These are phyloP conservation scores for Plasmodium vinckei DNA, from an alignment of 169 alveolate species.

Conservation along the genomic window DNA sequence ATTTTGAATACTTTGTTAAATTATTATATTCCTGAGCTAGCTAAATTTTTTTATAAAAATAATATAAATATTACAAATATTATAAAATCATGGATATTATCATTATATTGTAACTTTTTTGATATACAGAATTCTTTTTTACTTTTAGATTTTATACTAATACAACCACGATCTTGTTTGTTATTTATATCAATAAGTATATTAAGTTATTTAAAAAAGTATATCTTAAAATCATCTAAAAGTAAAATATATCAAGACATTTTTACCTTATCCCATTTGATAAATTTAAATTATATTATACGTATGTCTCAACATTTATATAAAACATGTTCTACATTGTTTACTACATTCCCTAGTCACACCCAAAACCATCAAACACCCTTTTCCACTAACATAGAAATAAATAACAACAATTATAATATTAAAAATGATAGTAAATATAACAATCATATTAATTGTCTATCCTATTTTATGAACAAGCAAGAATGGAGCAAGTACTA, in stretches of 20 bases:
- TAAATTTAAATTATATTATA: slow-evolving; percentile 33
- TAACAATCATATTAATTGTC: slow-evolving; percentile 24
- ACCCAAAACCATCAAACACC: not conserved
- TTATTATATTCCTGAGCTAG: slow-evolving; percentile 41
- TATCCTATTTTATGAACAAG: slow-evolving; percentile 17
- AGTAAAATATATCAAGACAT: slow-evolving; percentile 7
- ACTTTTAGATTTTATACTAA: slow-evolving; percentile 34
- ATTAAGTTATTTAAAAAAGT: slow-evolving; percentile 20
- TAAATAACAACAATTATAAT: not conserved
- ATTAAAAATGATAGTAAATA: not conserved
- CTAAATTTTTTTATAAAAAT: slow-evolving; percentile 50
- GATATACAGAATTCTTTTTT: slow-evolving; percentile 31
- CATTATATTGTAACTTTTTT: slow-evolving; percentile 51
- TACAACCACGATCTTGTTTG: slow-evolving; percentile 26
- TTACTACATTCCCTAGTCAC: slow-evolving; percentile 2
- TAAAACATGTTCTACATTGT: slow-evolving; percentile 5
- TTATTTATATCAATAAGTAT: slow-evolving; percentile 27
- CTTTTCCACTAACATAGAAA: not conserved
- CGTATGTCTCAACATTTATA: slow-evolving; percentile 14
- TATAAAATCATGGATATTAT: slow-evolving; percentile 36
- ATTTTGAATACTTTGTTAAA: slow-evolving; percentile 55
- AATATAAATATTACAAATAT: slow-evolving; percentile 18
- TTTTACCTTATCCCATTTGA: slow-evolving; percentile 17
- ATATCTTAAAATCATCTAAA: slow-evolving; percentile 1
- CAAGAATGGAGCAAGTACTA: slow-evolving; percentile 33